Evolutionary conservation across 306 rosid species (phyloP).

Genomic region (Pyrus pyrifolia): DNA sequence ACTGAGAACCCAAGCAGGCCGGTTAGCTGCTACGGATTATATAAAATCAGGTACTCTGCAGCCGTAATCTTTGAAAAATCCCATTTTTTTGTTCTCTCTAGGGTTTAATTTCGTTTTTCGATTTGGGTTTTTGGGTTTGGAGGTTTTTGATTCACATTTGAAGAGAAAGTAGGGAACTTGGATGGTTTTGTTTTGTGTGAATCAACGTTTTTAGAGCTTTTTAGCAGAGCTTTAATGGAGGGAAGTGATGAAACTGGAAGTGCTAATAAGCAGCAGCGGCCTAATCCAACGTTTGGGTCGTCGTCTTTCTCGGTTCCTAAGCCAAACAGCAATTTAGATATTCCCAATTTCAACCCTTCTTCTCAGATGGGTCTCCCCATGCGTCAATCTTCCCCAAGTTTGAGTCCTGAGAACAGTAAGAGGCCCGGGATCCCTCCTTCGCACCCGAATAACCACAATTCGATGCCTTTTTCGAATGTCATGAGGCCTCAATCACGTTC

Average conservation of each 20-base stretch:
- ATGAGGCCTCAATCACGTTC: constrained; percentile 27
- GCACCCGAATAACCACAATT: constrained; percentile 37
- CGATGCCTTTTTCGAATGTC: constrained; percentile 36
- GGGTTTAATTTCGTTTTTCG: not conserved
- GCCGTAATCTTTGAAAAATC: not conserved
- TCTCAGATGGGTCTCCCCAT: constrained; percentile 36
- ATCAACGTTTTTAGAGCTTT: not conserved
- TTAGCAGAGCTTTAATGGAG: constrained; percentile 35
- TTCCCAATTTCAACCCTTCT: constrained; percentile 16
- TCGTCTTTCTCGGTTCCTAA: constrained; percentile 6
- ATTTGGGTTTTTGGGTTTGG: not conserved
- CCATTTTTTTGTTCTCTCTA: not conserved
- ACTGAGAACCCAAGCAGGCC: not conserved
- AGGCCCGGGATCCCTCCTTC: constrained; percentile 72
- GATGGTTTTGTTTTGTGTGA: not conserved
- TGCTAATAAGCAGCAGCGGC: constrained; percentile 24
- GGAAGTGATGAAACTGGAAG: constrained; percentile 34
- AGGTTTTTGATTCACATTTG: not conserved
- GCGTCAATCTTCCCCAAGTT: constrained; percentile 22
- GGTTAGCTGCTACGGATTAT: not conserved
- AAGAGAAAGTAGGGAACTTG: not conserved
- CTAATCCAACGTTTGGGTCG: constrained; percentile 28
- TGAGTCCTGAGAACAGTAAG: constrained; percentile 40
- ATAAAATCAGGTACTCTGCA: not conserved
- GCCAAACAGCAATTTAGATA: constrained; percentile 32